Evolutionary conservation across 2,329 filamentous ascomycete genomes (phyloP).

Genomic region (Calonectria pseudoreteaudii): DNA sequence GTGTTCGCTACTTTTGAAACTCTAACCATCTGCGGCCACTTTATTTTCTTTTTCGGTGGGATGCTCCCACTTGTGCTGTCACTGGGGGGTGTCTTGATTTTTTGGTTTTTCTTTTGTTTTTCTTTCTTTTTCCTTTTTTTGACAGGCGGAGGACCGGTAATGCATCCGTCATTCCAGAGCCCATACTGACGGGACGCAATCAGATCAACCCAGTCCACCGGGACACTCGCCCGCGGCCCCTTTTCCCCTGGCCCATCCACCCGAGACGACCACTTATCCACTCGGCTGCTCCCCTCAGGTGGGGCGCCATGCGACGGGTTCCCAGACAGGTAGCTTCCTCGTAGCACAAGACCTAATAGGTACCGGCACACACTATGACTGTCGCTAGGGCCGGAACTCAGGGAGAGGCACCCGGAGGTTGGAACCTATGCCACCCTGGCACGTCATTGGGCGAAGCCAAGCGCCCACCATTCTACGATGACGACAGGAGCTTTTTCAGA

Average conservation of each 20-base stretch:
- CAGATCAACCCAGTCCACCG: constrained; percentile 47
- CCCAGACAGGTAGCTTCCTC: constrained; percentile 36
- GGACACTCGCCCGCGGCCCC: constrained; percentile 44
- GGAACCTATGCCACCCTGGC: constrained; percentile 21
- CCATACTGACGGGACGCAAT: constrained; percentile 41
- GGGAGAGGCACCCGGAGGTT: constrained; percentile 39
- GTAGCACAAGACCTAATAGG: constrained; percentile 39
- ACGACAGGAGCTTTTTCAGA: constrained; percentile 40
- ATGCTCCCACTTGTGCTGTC: background rate
- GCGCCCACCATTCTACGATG: constrained; percentile 36
- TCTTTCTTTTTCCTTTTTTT: constrained; percentile 14
- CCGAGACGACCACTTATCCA: constrained; percentile 32
- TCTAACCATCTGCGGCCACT: background rate
- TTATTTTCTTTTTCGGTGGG: background rate
- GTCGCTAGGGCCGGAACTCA: constrained; percentile 40
- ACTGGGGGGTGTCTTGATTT: background rate
- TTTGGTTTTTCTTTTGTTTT: constrained; percentile 6
- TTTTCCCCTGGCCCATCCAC: constrained; percentile 44
- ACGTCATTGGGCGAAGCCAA: constrained; percentile 35
- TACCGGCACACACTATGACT: constrained; percentile 36
- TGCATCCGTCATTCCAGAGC: constrained; percentile 39
- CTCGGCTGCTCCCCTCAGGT: constrained; percentile 44
- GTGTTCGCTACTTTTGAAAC: constrained; percentile 16
- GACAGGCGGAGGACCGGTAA: constrained; percentile 23
- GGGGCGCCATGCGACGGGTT: constrained; percentile 45